phyloP scores from a whole-genome alignment of 495 filamentous ascomycete genomes.

The Aspergillus indologenus region DNA sequence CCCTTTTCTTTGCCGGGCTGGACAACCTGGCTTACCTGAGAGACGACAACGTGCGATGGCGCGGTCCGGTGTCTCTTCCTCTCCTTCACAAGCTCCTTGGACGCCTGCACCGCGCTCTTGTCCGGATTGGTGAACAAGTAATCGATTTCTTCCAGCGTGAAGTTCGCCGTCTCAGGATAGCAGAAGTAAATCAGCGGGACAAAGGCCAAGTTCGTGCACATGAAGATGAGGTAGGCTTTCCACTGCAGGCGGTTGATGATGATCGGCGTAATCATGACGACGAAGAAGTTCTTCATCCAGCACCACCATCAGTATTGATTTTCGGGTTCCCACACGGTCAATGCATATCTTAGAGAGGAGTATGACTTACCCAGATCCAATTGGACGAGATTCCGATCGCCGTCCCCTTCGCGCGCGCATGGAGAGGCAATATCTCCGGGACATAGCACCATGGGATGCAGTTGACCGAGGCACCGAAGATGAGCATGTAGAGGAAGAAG shows the following conservation, averaged over 20 bases:
- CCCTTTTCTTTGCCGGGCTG: not conserved
- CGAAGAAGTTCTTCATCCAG: constrained; percentile 45
- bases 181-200: constrained; percentile 44
- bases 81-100: constrained; percentile 18
- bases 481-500: constrained; percentile 51
- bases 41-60: constrained; percentile 4
- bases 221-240: constrained; percentile 61
- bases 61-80: constrained; percentile 11
- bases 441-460: constrained; percentile 48
- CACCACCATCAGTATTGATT: not conserved
- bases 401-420: constrained; percentile 41
- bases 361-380: constrained; percentile 37
- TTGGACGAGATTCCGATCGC: constrained; percentile 41
- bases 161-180: constrained; percentile 43
- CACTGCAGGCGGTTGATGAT: constrained; percentile 53
- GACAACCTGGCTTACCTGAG: not conserved
- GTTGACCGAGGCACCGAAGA: constrained; percentile 47
- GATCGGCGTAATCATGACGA: constrained; percentile 58
- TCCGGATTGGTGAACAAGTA: constrained; percentile 27
- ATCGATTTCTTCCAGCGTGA: constrained; percentile 43
- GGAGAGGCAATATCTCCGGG: constrained; percentile 44
- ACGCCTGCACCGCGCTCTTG: constrained; percentile 16
- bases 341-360: not conserved
- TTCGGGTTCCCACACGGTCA: not conserved
- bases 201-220: constrained; percentile 51